A percentile compares a stretch with the other conserved stretches of the same genome.
These are phyloP conservation scores for Knufia fluminis DNA, from an alignment of 2,329 filamentous ascomycete species.

Conservation along the genomic window DNA sequence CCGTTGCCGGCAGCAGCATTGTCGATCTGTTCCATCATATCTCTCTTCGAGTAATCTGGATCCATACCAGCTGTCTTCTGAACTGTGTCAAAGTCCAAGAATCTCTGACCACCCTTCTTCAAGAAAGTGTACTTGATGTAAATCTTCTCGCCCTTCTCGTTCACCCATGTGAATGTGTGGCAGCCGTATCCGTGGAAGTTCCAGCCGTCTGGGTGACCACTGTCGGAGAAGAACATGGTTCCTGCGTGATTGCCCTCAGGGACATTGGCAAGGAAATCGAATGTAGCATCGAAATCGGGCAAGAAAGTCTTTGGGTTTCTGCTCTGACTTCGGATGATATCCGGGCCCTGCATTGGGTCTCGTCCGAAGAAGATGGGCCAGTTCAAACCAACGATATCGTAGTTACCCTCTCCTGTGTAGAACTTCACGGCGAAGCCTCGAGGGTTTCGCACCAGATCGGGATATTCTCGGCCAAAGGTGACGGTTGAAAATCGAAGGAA, in stretches of 20 bases:
- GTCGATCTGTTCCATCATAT: conserved; percentile 38
- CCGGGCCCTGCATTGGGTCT: conserved; percentile 39
- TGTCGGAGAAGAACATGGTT: conserved; percentile 43
- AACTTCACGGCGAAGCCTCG: conserved; percentile 44
- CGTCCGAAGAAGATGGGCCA: conserved; percentile 42
- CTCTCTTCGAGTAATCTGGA: conserved; percentile 43
- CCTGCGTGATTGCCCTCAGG: conserved; percentile 41
- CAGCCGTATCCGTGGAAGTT: conserved; percentile 37
- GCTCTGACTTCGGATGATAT: conserved; percentile 41
- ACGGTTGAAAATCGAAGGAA: conserved; percentile 40
- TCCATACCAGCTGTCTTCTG: conserved; percentile 39
- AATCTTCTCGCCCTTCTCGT: conserved; percentile 39
- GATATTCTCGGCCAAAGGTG: conserved; percentile 34
- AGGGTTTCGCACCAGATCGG: conserved; percentile 39
- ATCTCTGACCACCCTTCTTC: conserved; percentile 39
- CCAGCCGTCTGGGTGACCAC: conserved; percentile 41
- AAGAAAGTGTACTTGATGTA: conserved; percentile 46
- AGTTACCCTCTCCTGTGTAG: conserved; percentile 41
- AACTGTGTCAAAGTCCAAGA: conserved; percentile 38
- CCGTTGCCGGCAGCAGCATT: conserved; percentile 28
- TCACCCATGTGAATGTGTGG: conserved; percentile 42
- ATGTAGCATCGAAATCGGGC: conserved; percentile 39
- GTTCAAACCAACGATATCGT: conserved; percentile 42
- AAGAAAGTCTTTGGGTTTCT: conserved; percentile 42
- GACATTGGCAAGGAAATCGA: conserved; percentile 40